A percentile compares a stretch with the other conserved stretches of the same genome.
These are phyloP conservation scores for Centaurea solstitialis DNA, from an alignment of 129 eudicot genomes.

Conservation along the genomic window DNA sequence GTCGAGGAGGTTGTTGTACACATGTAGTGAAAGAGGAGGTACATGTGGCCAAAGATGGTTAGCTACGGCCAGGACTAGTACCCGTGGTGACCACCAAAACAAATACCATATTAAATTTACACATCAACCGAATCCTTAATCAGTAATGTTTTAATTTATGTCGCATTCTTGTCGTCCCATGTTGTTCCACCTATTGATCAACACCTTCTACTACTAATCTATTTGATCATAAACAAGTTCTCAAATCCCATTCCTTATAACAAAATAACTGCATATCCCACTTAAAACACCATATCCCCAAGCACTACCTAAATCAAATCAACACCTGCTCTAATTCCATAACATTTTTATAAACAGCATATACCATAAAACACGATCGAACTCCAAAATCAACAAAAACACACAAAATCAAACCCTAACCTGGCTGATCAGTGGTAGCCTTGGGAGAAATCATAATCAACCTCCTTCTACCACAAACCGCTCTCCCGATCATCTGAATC, in stretches of 20 bases:
- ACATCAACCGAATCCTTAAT: no score
- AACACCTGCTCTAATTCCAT: neutral
- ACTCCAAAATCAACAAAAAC: neutral
- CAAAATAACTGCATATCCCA: no score
- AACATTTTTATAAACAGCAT: neutral
- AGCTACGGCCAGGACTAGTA: no score
- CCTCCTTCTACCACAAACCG: conserved; percentile 28
- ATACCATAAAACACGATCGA: neutral
- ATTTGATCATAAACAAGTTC: neutral
- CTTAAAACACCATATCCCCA: neutral
- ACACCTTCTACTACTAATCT: neutral
- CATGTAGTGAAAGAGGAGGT: no score
- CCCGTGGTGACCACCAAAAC: no score
- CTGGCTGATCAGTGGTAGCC: conserved; percentile 92
- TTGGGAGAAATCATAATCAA: conserved; percentile 54
- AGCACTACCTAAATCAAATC: neutral
- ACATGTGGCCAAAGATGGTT: no score
- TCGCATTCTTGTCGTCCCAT: no score
- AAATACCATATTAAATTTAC: no score
- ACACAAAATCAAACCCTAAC: conserved; percentile 28
- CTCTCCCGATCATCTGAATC: conserved; percentile 35
- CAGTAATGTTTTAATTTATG: no score
- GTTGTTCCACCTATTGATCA: neutral
- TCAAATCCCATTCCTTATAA: no score
- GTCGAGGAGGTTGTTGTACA: no score